phyloP scores from a whole-genome alignment of 108 stramenopile species.

The Mediolabrus comicus region DNA sequence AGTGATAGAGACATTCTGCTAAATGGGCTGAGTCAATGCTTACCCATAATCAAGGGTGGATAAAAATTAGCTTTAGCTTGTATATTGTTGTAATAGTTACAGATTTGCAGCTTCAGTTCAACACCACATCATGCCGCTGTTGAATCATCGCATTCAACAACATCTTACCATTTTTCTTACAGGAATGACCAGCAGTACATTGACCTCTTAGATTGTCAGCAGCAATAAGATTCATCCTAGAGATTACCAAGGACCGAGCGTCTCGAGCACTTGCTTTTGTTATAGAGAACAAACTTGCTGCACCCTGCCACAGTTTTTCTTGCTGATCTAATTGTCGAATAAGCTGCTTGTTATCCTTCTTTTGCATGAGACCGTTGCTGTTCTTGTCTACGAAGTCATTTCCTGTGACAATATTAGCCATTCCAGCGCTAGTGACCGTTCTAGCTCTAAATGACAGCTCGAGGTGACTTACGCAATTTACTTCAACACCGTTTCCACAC shows the following conservation, averaged over 20 bases:
- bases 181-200: slow-evolving; percentile 63
- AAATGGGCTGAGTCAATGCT: slow-evolving; percentile 20
- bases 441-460: slow-evolving; percentile 57
- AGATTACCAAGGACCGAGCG: slow-evolving; percentile 31
- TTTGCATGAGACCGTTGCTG: slow-evolving; percentile 9
- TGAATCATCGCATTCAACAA: neutral
- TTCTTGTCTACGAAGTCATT: slow-evolving; percentile 8
- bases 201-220: slow-evolving; percentile 63
- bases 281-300: slow-evolving; percentile 29
- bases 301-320: slow-evolving; percentile 31
- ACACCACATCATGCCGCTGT: neutral
- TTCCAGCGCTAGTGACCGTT: slow-evolving; percentile 76
- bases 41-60: neutral
- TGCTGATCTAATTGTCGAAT: slow-evolving; percentile 36
- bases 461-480: slow-evolving; percentile 30
- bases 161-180: slow-evolving; percentile 13
- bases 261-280: slow-evolving; percentile 1
- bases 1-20: slow-evolving; percentile 35
- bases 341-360: slow-evolving; percentile 9
- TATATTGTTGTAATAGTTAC: neutral
- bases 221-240: slow-evolving; percentile 49
- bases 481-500: slow-evolving; percentile 13
- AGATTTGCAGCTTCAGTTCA: neutral
- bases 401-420: slow-evolving; percentile 58
- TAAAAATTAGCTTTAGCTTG: neutral